Conservation (phyloP, 345 rosid species). For the Camelina laxa region DNA sequence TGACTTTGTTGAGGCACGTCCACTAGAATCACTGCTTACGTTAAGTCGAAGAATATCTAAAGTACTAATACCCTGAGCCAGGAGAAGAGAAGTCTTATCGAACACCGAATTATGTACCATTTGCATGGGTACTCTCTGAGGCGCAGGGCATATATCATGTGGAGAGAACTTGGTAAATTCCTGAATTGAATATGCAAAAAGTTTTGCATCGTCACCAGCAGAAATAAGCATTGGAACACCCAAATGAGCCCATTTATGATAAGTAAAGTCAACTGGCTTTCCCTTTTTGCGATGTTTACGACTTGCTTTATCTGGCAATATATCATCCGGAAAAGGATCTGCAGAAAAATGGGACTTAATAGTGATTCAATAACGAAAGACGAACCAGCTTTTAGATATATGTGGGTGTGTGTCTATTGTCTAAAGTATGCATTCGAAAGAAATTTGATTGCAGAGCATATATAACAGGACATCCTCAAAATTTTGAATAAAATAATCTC, state of each 20-base stretch:
- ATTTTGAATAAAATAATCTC: not conserved
- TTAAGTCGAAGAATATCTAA: slow-evolving; percentile 74
- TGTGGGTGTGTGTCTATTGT: not conserved
- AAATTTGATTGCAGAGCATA: not conserved
- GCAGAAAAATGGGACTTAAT: slow-evolving; percentile 25
- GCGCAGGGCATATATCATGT: slow-evolving; percentile 96
- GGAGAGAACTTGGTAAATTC: slow-evolving; percentile 91
- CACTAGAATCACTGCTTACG: slow-evolving; percentile 47
- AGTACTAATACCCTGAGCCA: slow-evolving; percentile 69
- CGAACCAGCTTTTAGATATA: not conserved
- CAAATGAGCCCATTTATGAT: slow-evolving; percentile 81
- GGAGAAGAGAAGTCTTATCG: slow-evolving; percentile 65
- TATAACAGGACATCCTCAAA: not conserved
- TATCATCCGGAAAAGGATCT: slow-evolving; percentile 68
- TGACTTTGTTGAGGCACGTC: slow-evolving; percentile 62
- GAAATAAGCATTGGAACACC: slow-evolving; percentile 99
- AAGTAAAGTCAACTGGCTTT: slow-evolving; percentile 70
- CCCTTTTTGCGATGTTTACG: slow-evolving; percentile 49
- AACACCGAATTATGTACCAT: slow-evolving; percentile 63
- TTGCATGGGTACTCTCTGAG: slow-evolving; percentile 85
- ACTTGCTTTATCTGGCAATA: slow-evolving; percentile 24
- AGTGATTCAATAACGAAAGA: not conserved
- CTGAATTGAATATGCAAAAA: slow-evolving; percentile 82
- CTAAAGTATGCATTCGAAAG: not conserved
- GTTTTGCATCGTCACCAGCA: slow-evolving; percentile 95